phyloP scores from a whole-genome alignment of 345 rosid species.

The Clausena lansium region DNA sequence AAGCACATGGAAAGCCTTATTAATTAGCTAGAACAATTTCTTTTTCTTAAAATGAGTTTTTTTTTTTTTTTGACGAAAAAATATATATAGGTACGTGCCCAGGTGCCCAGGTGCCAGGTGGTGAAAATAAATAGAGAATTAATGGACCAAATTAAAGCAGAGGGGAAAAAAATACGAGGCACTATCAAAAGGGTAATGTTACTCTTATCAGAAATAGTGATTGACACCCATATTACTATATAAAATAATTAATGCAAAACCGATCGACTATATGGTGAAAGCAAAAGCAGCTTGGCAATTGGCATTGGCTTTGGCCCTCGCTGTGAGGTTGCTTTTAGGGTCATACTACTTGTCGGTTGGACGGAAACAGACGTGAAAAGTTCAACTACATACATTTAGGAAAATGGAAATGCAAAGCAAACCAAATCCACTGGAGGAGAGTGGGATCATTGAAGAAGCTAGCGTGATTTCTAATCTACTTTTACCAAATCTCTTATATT shows the following conservation, averaged over 20 bases:
- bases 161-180: background rate
- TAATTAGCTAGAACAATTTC: too few relatives aligned
- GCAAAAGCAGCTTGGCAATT: background rate
- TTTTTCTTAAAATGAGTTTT: background rate
- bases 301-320: background rate
- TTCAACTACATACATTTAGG: background rate
- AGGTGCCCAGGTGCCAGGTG: background rate
- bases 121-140: background rate
- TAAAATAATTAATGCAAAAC: too few relatives aligned
- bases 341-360: conserved; percentile 12
- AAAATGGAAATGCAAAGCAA: conserved; percentile 12
- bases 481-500: background rate
- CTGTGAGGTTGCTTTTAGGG: conserved; percentile 5
- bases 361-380: conserved; percentile 4
- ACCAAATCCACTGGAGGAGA: background rate
- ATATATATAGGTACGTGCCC: background rate
- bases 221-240: too few relatives aligned
- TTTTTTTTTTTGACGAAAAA: background rate
- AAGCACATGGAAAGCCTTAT: background rate
- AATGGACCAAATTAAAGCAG: background rate
- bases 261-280: too few relatives aligned
- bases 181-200: background rate
- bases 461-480: conserved; percentile 6
- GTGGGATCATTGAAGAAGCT: too few relatives aligned
- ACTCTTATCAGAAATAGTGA: background rate